phyloP scores from a whole-genome alignment of 2,329 filamentous ascomycete species.

The Ceratocystis variospora region DNA sequence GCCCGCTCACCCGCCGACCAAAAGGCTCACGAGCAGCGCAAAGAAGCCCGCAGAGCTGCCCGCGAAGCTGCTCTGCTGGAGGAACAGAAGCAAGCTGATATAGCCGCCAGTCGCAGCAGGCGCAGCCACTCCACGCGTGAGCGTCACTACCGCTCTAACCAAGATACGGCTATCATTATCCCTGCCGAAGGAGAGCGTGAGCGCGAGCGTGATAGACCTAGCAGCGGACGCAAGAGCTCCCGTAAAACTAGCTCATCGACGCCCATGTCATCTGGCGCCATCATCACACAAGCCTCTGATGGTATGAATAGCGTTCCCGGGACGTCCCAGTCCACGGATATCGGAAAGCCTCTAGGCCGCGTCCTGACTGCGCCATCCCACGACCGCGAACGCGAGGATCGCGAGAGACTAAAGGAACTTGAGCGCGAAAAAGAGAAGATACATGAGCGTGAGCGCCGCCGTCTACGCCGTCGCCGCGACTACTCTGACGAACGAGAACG shows the following conservation, averaged over 20 bases:
- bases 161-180: neutral
- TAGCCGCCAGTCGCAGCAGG: neutral
- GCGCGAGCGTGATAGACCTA: neutral
- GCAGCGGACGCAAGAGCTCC: conserved; percentile 1
- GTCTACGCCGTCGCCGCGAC: neutral
- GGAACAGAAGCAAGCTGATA: neutral
- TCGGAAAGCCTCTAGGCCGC: neutral
- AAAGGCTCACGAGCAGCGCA: neutral
- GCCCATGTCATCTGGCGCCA: neutral
- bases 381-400: neutral
- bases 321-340: neutral
- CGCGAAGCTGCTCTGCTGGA: neutral
- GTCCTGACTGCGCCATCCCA: neutral
- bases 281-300: neutral
- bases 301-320: neutral
- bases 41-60: neutral
- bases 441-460: neutral
- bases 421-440: conserved; percentile 1
- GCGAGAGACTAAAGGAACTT: neutral
- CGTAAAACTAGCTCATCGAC: neutral
- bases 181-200: neutral
- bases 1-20: conserved; percentile 5
- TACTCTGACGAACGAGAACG: neutral
- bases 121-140: neutral
- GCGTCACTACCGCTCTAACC: neutral